Evolutionary conservation across 345 rosid species (phyloP), one percentile per base, ranked within the genome.

Genomic region (Erodium maritimum): DNA sequence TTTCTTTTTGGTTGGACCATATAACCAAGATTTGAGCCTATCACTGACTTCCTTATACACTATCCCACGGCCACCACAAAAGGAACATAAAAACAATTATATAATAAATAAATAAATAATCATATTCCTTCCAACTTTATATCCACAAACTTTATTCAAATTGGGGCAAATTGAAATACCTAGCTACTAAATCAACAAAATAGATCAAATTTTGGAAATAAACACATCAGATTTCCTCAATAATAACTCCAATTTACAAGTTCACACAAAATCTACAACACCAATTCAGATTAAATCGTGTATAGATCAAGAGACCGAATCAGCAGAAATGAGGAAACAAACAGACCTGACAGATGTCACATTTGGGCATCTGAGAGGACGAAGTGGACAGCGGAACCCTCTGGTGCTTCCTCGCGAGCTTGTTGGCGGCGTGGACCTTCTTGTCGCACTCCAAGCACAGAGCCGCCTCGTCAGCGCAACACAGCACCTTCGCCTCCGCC

Each of bases 401-500:
- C 80, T 86, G 91, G 67, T 93, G 99, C 79, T 93, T 93, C 65
- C 85, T 81, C 8, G 99, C 99, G 23, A 93, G 86, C 88, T 93
- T 93, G 74, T 89, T 93, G 23, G 95, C 95, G 0, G 95, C 96
- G 68, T 93, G 99, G 18, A 93, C 67, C 71, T 89, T 83, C 69
- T 84, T 86, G 33, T 93, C 99, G 57, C 99, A 93, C 14, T 73
- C 76, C 85, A 79, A 89, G 75, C 99, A 93, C 56, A 93, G 72
- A 21, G 96, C 99, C 61, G 99, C 99, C 80, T 93, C 99, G 62
- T 93, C 96, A n/a, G 99, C 96, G 67, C 99, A 93, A 67, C 99
- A 93, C 23, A 93, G 73, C 70, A 93, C 96, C 65, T 66, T 77
- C 37, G 99, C 99, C 81, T 87, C 99, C 71, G 94, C 91, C 55